These are phyloP conservation scores for Nakazawaea pomicola DNA, from an alignment of 805 yeast genomes.

Conservation along the genomic window DNA sequence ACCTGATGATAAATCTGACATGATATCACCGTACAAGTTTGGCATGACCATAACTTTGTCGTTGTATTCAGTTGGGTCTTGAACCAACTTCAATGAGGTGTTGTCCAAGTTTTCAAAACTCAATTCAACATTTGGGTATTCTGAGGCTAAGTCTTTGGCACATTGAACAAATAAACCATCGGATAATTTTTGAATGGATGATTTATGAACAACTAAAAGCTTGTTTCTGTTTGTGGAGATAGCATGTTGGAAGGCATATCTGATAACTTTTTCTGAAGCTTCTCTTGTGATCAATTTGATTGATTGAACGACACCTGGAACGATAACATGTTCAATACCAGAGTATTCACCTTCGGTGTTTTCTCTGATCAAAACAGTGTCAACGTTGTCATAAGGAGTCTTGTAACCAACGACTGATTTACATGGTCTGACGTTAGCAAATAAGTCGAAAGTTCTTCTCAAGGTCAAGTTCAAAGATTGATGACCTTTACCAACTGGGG, in stretches of 20 bases:
- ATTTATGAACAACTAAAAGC: constrained; percentile 95
- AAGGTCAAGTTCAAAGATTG: constrained; percentile 94
- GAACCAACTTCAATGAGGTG: constrained; percentile 86
- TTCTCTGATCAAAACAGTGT: constrained; percentile 95
- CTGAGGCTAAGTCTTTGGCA: constrained; percentile 84
- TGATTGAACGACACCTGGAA: constrained; percentile 97
- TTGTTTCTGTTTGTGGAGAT: constrained; percentile 80
- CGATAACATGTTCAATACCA: constrained; percentile 97
- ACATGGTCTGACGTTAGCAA: constrained; percentile 97
- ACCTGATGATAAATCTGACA: constrained; percentile 97
- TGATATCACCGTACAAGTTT: constrained; percentile 97
- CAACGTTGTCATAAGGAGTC: constrained; percentile 86
- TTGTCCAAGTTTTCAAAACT: constrained; percentile 90
- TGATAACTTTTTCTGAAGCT: constrained; percentile 94
- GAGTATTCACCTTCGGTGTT: constrained; percentile 99
- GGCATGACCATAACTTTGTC: constrained; percentile 95
- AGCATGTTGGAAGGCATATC: constrained; percentile 97
- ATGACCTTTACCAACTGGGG: constrained; percentile 99
- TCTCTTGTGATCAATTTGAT: constrained; percentile 95
- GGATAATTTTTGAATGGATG: constrained; percentile 95
- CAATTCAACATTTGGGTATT: constrained; percentile 85
- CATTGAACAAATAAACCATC: constrained; percentile 95
- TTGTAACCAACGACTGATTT: constrained; percentile 89
- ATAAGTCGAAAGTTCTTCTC: constrained; percentile 93
- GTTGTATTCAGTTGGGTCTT: constrained; percentile 83